Evolutionary conservation across 495 filamentous ascomycete genomes (phyloP), one percentile per base, ranked within the genome.

Genomic region (Terfezia claveryi): DNA sequence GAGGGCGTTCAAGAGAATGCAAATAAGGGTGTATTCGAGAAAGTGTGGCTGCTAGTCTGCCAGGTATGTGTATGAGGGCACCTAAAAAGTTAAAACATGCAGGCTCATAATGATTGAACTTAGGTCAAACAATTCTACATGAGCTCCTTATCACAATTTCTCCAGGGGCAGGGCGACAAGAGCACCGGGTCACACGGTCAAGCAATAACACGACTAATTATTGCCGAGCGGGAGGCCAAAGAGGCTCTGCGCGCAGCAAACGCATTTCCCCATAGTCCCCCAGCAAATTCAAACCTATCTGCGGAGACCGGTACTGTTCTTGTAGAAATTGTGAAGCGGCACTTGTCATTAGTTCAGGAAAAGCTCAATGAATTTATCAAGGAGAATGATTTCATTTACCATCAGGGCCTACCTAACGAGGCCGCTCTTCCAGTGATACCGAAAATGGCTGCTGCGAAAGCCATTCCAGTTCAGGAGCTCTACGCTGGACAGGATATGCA

Each of bases 381-480:
- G 59, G 91, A 98, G 67, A 98, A 98, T 64, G 91, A 98, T 64
- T 94, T 89, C 65, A 95, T 98, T 62, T 98, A 96, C 62, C 91
- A 98, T 67, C 86, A 95, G 58, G 79, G 79, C 0, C 80, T 98
- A 16, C 89, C 91, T 0, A 80, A 77, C 14, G 89, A 94, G 66
- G 83, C 85, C 11, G 77, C 77, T 49, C 72, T 98, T 12, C 72
- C 82, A 8, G 73, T 81, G 14, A 82, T 98, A 53, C 78, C 88
- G 3, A 98, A 96, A 66, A 75, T 96, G 10, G 85, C 88, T 36
- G 91, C 92, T 1, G 89, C 92, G n/a, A 98, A 96, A 68, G 86
- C 92, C 14, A 96, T 96, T 53, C 87, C 92, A 0, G 91, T 98
- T 41, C 88, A 85, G 67, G 91, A 98, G 66, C 73, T 98, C 2